Conservation (phyloP, 306 rosid genomes). For the Vigna radiata region DNA sequence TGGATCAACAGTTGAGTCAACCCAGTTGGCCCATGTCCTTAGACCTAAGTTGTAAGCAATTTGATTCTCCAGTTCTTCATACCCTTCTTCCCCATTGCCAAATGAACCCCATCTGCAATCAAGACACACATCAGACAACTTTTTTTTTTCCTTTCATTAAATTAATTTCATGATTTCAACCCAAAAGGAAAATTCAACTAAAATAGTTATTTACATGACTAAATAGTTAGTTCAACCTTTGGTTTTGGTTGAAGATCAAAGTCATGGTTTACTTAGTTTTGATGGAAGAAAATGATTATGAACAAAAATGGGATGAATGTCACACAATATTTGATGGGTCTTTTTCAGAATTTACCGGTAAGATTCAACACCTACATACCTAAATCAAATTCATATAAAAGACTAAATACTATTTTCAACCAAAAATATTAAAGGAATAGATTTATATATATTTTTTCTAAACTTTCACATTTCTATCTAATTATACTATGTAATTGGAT, state of each 20-base stretch:
- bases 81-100: constrained; percentile 79
- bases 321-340: neutral
- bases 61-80: constrained; percentile 68
- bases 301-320: neutral
- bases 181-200: too few species aligned
- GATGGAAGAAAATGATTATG: neutral
- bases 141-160: neutral
- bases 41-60: constrained; percentile 72
- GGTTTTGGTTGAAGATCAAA: constrained; percentile 12
- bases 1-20: constrained; percentile 73
- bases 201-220: neutral
- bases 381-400: too few species aligned
- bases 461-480: too few species aligned
- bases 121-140: neutral
- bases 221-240: neutral
- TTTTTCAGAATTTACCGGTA: too few species aligned
- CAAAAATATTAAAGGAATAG: too few species aligned
- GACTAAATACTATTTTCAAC: too few species aligned
- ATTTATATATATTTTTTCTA: too few species aligned
- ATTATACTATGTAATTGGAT: too few species aligned
- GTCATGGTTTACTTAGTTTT: neutral
- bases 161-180: too few species aligned
- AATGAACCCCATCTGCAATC: constrained; percentile 82
- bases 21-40: constrained; percentile 94
- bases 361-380: too few species aligned